Evolutionary conservation across 371 early-diverging fungal genomes (phyloP), one percentile per base, ranked within the genome.

Genomic region (Chytridiales sp.): DNA sequence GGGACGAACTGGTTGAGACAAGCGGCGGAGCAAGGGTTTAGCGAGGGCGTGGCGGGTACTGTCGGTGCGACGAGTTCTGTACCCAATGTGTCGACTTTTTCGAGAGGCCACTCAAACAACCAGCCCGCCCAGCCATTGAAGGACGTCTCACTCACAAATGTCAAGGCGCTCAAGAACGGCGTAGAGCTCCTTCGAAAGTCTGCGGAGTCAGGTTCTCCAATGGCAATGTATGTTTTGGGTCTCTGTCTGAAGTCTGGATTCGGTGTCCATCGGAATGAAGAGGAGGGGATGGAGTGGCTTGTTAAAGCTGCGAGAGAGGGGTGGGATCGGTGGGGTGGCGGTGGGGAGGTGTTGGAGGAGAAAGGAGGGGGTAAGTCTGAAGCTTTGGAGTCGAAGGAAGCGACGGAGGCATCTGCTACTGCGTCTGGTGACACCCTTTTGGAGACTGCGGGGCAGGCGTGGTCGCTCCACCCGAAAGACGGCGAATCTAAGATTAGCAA

Each of bases 181-280:
- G 54, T 54, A 13, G 5, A 29, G 27, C 4, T 38, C 6, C 29
- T 54, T 5, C 13, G 54, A 4, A 13, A 24, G 4, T 15, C 42
- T 2, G 54, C 54, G 4, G 54, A 21, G 4, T 6, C 21, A 4
- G 54, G 54, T 41, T 39, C 27, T 30, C 41, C 54, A n/a, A 15
- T 39, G 3, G 54, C 54, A 5, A 54, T 54, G 54, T 54, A 54
- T 30, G 54, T 54, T 21, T 36, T 54, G 9, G 54, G 54, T 11
- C 15, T 54, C 4, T 54, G 54, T 41, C 54, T 54, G 24, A 15
- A 40, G 42, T 3, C 29, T 2, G 54, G 54, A 6, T 54, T 54
- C 30, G 54, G 54, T 9, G 17, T 17, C 19, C 24, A 9, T 3
- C 15, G 54, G 5, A 42, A 54, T 30, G 19, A 30, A 27, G 54